phyloP scores from a whole-genome alignment of 2,329 filamentous ascomycete genomes.

The Alternaria sp. region DNA sequence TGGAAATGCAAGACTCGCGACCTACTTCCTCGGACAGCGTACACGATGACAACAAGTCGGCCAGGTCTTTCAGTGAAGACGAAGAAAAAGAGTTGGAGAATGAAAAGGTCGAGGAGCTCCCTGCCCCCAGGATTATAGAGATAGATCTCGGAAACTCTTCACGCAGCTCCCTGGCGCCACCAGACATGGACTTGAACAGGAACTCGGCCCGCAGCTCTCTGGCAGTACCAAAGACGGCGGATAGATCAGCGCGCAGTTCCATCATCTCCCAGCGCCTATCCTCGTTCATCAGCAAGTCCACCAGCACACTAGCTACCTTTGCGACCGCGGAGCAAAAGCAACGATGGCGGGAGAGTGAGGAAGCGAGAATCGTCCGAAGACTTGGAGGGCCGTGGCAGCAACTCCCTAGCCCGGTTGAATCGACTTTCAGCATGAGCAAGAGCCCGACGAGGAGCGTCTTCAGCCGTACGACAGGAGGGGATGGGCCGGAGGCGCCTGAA shows the following conservation, averaged over 20 bases:
- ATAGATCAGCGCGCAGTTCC: slow-evolving; percentile 7
- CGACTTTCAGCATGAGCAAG: slow-evolving; percentile 2
- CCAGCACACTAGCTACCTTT: not conserved
- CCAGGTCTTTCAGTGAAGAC: not conserved
- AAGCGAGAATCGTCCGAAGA: slow-evolving; percentile 26
- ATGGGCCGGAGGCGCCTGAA: not conserved
- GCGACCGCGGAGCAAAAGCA: slow-evolving; percentile 17
- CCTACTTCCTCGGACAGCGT: slow-evolving; percentile 11
- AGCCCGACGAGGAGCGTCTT: slow-evolving; percentile 9
- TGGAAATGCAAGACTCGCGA: slow-evolving; percentile 27
- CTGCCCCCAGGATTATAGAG: slow-evolving; percentile 7
- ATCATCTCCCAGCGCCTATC: slow-evolving; percentile 13
- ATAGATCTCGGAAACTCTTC: slow-evolving; percentile 7
- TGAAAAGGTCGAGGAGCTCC: slow-evolving; percentile 1
- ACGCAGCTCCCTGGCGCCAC: not conserved
- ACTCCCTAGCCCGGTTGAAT: slow-evolving; percentile 10
- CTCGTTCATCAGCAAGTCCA: slow-evolving; percentile 6
- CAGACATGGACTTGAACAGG: not conserved
- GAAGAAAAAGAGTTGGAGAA: slow-evolving; percentile 3
- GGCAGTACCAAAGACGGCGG: not conserved
- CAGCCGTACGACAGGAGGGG: slow-evolving; percentile 1
- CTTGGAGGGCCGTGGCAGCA: slow-evolving; percentile 29
- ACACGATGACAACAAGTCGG: not conserved
- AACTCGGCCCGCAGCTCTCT: slow-evolving; percentile 4
- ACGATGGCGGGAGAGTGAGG: slow-evolving; percentile 29